Percentiles rank a stretch among this genome's conserved stretches.
phyloP scores from a whole-genome alignment of 2,329 filamentous ascomycete genomes.

The Coniochaeta sp. region DNA sequence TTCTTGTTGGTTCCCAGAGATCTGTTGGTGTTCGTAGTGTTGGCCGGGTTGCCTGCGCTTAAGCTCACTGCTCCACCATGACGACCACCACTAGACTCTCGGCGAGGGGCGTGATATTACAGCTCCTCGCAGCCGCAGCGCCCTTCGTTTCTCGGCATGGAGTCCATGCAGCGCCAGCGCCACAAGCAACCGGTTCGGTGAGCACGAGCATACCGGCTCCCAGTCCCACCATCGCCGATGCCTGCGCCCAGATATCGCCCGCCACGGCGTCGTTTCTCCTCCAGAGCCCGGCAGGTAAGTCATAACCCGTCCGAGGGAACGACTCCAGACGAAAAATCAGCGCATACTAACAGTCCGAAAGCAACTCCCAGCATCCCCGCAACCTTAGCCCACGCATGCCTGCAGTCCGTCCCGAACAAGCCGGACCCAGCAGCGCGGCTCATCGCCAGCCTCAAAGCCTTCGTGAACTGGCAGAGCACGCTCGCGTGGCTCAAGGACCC shows the following conservation, averaged over 20 bases:
- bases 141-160: constrained; percentile 3
- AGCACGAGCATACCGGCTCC: neutral
- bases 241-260: constrained; percentile 16
- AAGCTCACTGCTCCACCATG: neutral
- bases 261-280: constrained; percentile 9
- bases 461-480: constrained; percentile 41
- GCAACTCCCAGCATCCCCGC: constrained; percentile 26
- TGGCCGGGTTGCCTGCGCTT: neutral
- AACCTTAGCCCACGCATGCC: constrained; percentile 27
- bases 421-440: constrained; percentile 25
- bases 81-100: neutral
- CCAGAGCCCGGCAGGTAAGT: constrained; percentile 14
- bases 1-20: neutral
- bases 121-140: neutral
- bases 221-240: constrained; percentile 9
- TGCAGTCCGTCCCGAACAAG: constrained; percentile 30
- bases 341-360: constrained; percentile 8
- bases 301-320: too few species aligned
- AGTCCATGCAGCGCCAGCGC: constrained; percentile 13
- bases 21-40: neutral
- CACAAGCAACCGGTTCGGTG: constrained; percentile 7
- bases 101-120: neutral
- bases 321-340: neutral
- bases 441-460: constrained; percentile 30
- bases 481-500: constrained; percentile 42